Evolutionary conservation across 257 asterid genomes (phyloP), one percentile per base, ranked within the genome.

Genomic region (Primulina tabacum): DNA sequence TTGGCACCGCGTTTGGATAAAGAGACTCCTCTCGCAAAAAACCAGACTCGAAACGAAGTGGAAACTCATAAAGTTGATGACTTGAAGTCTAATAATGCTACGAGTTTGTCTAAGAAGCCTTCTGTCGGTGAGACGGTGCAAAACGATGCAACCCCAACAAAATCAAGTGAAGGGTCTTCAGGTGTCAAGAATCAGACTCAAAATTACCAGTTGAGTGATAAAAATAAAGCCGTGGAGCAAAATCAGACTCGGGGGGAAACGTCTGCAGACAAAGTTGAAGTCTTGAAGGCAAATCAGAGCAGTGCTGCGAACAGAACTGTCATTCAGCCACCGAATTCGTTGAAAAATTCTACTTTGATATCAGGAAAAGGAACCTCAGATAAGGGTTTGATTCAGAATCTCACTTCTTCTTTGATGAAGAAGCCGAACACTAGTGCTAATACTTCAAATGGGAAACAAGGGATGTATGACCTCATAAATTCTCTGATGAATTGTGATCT

Each of bases 401-500:
- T 75, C 1, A 84, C 87, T 73, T 71, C 89, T 73, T 79, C 89
- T 61, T 58, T 79, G 60, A 62, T 12, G 72, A 83, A 77, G 79
- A 79, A 86, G 63, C 75, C 75, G 79, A 75, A 53, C 11, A 79
- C 78, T 67, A 73, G 69, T 30, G 50, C 58, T 20, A 75, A 24
- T 79, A 52, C 67, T 30, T 60, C 47, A 2, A 55, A 37, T 60
- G 62, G 9, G 47, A 76, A 76, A 63, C 71, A 78, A 52, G 81
- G 77, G 60, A 50, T 24, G 57, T 82, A 72, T 66, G 92, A 88
- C 60, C 77, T 84, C 86, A 68, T 90, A 0, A 75, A 88, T 37
- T 83, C 83, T 14, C 47, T 93, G 82, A 72, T 63, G 76, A 82
- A 73, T 26, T 93, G 99, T 73, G 80, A 89, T 85, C 47, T 93